phyloP scores from a whole-genome alignment of 1,284 basidiomycete genomes.

The Athelia psychrophila region DNA sequence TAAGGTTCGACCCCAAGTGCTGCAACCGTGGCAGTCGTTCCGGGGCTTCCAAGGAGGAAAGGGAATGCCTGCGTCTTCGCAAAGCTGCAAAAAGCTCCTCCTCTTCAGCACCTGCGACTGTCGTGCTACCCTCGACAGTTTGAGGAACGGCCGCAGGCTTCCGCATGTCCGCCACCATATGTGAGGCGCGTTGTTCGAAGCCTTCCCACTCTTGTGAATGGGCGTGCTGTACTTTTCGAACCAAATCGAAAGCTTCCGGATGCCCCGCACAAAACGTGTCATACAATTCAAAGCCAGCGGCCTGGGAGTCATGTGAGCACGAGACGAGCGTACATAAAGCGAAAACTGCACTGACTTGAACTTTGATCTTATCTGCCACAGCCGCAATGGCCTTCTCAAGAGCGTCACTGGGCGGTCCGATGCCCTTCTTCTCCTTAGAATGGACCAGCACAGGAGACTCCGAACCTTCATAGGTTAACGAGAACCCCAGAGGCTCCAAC shows the following conservation, averaged over 20 bases:
- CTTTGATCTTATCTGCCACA: constrained; percentile 45
- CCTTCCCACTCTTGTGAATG: constrained; percentile 73
- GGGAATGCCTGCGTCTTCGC: constrained; percentile 29
- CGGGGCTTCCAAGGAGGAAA: constrained; percentile 23
- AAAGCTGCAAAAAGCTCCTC: constrained; percentile 9
- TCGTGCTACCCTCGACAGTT: constrained; percentile 12
- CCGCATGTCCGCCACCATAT: constrained; percentile 40
- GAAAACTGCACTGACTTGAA: constrained; percentile 34
- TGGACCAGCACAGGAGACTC: constrained; percentile 17
- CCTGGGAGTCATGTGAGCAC: constrained; percentile 38
- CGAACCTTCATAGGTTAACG: constrained; percentile 25
- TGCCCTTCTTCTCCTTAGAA: constrained; percentile 10
- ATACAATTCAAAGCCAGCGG: constrained; percentile 73
- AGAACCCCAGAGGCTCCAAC: constrained; percentile 50
- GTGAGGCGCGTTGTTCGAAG: constrained; percentile 75
- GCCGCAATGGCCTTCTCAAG: constrained; percentile 50
- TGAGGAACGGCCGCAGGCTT: constrained; percentile 13
- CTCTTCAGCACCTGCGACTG: not conserved
- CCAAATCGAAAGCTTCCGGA: constrained; percentile 71
- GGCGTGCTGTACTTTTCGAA: constrained; percentile 61
- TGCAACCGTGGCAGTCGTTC: constrained; percentile 3
- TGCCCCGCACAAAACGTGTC: constrained; percentile 84
- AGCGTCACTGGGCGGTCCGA: constrained; percentile 21
- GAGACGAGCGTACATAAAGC: too few species aligned
- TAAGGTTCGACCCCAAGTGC: constrained; percentile 15